Evolutionary conservation across 805 yeast genomes (phyloP).

Genomic region (Nakazawaea ambrosiae): DNA sequence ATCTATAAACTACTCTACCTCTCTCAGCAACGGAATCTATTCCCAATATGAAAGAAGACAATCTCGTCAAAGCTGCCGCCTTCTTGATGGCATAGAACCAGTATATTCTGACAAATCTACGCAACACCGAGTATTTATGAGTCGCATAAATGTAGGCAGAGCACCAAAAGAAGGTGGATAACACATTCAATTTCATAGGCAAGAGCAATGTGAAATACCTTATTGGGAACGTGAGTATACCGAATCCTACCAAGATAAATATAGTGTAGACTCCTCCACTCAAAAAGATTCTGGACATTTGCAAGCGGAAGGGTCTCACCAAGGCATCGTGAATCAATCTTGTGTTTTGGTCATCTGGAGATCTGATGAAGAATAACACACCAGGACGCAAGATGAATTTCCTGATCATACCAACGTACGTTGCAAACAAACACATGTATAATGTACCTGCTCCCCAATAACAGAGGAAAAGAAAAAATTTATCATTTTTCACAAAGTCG

Average conservation of each 20-base stretch:
- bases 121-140: conserved; percentile 12
- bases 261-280: conserved; percentile 71
- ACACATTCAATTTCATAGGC: conserved; percentile 14
- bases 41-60: conserved; percentile 77
- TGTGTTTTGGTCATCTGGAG: conserved; percentile 91
- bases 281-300: conserved; percentile 62
- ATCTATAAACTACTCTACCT: conserved; percentile 58
- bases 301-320: conserved; percentile 65
- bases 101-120: conserved; percentile 33
- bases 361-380: conserved; percentile 82
- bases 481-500: conserved; percentile 1
- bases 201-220: conserved; percentile 29
- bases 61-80: conserved; percentile 50
- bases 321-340: conserved; percentile 83
- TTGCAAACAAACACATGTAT: conserved; percentile 84
- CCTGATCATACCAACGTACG: conserved; percentile 80
- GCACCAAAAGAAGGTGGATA: conserved; percentile 1
- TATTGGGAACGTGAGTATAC: conserved; percentile 47
- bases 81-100: conserved; percentile 59
- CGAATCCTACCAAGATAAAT: conserved; percentile 71
- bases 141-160: conserved; percentile 21
- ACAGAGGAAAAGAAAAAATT: conserved; percentile 12
- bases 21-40: conserved; percentile 58
- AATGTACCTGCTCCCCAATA: conserved; percentile 74
- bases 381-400: conserved; percentile 73